Evolutionary conservation across 306 rosid species (phyloP), one percentile per base, ranked within the genome.

Genomic region (Macrotyloma uniflorum): DNA sequence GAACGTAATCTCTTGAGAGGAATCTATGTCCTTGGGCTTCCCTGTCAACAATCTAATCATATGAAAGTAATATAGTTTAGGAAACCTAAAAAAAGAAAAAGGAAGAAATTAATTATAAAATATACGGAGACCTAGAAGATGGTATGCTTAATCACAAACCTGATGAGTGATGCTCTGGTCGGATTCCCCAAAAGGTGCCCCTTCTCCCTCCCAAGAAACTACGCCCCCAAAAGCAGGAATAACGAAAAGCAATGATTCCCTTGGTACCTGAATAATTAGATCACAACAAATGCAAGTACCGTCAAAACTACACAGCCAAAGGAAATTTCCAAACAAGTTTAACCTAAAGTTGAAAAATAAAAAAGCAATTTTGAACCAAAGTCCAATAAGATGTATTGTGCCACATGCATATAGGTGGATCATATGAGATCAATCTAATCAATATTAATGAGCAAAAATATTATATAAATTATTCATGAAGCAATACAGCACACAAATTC

Each of bases 171-270:
- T 90, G 86, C 85, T 83, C 47, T 86, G 85, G n/a, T 95, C 99
- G 4, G 83, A 79, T 81, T 91, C 97, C 40, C 79, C 81, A 75
- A 87, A 95, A 54, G 99, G 99, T 63, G 93, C 94, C 5, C 90
- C 97, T 43, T 91, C 88, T 47, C 99, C 97, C 71, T 93, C 96
- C 99, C 99, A 93, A 43, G 98, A 95, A 77, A 95, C 96, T 51
- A 61, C 71, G 51, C 99, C 99, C 19, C 97, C 99, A 87, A 95
- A 95, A 58, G 98, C 92, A 83, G 97, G 94, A 88, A 95, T 88
- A 62, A 93, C 82, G 66, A 93, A 89, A 72, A 91, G 94, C 82
- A 95, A 83, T 1, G 98, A 90, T 81, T 95, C 99, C 86, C 98
- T 87, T 15, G 93, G 96, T 76, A 86, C 96, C 99, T 95, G 87